phyloP scores from a whole-genome alignment of 108 stramenopile genomes.

The Pseudonitzschia pungens region DNA sequence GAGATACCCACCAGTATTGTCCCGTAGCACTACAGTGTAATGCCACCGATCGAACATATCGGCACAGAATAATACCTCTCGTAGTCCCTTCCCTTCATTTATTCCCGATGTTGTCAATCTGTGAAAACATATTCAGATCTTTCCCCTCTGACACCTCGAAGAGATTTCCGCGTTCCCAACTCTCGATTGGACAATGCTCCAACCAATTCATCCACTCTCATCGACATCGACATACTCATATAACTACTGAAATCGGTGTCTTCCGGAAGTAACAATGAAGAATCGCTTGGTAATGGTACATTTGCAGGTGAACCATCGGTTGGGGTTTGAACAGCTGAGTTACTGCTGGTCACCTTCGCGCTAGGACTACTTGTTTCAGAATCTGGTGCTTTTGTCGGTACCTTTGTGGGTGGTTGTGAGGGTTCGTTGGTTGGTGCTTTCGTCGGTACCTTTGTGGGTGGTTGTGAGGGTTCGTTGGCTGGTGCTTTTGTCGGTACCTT shows the following conservation, averaged over 20 bases:
- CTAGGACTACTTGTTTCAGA: not conserved
- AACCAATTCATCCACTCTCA: not conserved
- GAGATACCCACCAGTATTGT: no score
- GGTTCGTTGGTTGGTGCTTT: no score
- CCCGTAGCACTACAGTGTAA: no score
- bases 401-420: not conserved
- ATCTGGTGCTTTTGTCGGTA: not conserved
- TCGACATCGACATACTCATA: conserved; percentile 39
- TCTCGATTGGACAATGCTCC: not conserved
- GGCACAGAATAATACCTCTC: no score
- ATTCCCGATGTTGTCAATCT: no score
- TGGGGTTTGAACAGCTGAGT: not conserved
- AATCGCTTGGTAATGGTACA: not conserved
- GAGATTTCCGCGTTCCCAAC: not conserved
- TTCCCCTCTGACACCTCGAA: not conserved
- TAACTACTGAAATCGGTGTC: not conserved
- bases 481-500: not conserved
- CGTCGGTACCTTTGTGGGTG: no score
- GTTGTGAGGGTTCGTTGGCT: no score
- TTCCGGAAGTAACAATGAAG: conserved; percentile 1
- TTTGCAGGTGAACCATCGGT: not conserved
- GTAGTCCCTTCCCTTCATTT: no score
- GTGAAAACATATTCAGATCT: not conserved
- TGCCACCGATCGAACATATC: no score
- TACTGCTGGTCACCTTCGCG: not conserved